Conservation (phyloP, 1,284 basidiomycete genomes). For the Porphyrellus sp. region DNA sequence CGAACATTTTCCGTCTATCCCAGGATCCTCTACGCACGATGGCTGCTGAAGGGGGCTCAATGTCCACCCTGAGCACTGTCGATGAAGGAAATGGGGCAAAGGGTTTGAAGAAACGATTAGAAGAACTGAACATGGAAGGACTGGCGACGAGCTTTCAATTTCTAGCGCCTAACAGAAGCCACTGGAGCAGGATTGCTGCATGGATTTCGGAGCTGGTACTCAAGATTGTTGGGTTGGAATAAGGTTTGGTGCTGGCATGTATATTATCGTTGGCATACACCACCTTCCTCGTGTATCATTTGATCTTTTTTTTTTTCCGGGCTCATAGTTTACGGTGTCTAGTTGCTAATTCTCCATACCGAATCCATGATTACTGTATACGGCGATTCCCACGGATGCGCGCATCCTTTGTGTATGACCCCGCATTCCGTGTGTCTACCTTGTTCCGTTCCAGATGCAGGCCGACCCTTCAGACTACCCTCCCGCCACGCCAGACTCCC, state of each 20-base stretch:
- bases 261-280: conserved; percentile 19
- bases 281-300: conserved; percentile 10
- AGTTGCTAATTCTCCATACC: conserved; percentile 15
- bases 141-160: conserved; percentile 68
- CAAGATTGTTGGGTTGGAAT: conserved; percentile 49
- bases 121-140: conserved; percentile 69
- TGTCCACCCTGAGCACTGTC: conserved; percentile 61
- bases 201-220: conserved; percentile 69
- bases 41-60: conserved; percentile 46
- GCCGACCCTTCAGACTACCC: conserved; percentile 11
- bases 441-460: conserved; percentile 22
- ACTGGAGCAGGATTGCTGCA: conserved; percentile 62
- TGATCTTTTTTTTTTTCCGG: conserved; percentile 5
- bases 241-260: conserved; percentile 17
- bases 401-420: conserved; percentile 2
- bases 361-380: conserved; percentile 12
- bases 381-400: conserved; percentile 24
- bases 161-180: conserved; percentile 53
- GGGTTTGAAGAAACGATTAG: conserved; percentile 41
- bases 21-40: conserved; percentile 50
- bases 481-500: conserved; percentile 54
- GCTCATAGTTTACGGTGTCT: conserved; percentile 17
- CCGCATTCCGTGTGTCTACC: conserved; percentile 2
- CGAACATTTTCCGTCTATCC: conserved; percentile 70
- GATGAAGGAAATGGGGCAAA: conserved; percentile 45